Conservation (phyloP, 805 yeast species). For the Candida broadrunensis region DNA sequence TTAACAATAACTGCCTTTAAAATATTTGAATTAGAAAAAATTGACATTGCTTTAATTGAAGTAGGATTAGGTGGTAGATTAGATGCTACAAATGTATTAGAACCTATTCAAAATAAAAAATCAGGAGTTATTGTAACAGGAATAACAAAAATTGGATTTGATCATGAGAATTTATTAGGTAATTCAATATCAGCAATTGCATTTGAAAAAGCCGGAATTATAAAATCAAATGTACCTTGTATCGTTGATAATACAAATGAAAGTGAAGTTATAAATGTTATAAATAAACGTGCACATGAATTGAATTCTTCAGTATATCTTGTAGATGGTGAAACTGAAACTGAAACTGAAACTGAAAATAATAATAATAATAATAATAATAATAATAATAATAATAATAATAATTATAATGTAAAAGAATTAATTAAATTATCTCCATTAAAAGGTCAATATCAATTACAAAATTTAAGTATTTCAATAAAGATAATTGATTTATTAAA, state of each 20-base stretch:
- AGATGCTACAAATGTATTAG: conserved; percentile 83
- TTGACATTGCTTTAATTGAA: conserved; percentile 81
- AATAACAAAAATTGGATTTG: conserved; percentile 81
- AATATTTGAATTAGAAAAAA: conserved; percentile 57
- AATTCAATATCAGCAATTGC: conserved; percentile 65
- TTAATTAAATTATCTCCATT: conserved; percentile 45
- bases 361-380: background rate
- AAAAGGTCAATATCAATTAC: conserved; percentile 68
- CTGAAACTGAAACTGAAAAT: background rate
- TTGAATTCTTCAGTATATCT: conserved; percentile 23
- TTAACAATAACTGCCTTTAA: conserved; percentile 83
- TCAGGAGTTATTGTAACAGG: conserved; percentile 59
- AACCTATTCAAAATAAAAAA: conserved; percentile 13
- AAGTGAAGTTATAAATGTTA: conserved; percentile 44
- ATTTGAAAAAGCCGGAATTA: conserved; percentile 80
- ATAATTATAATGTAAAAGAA: background rate
- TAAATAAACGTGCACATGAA: conserved; percentile 34
- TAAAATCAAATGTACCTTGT: conserved; percentile 57
- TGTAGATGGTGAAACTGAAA: conserved; percentile 14
- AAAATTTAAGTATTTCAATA: conserved; percentile 68
- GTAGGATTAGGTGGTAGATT: conserved; percentile 90
- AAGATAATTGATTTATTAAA: conserved; percentile 43
- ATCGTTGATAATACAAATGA: conserved; percentile 73
- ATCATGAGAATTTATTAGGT: conserved; percentile 81
- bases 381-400: background rate